phyloP scores from a whole-genome alignment of 495 filamentous ascomycete species.

The Daldinia bambusicola region DNA sequence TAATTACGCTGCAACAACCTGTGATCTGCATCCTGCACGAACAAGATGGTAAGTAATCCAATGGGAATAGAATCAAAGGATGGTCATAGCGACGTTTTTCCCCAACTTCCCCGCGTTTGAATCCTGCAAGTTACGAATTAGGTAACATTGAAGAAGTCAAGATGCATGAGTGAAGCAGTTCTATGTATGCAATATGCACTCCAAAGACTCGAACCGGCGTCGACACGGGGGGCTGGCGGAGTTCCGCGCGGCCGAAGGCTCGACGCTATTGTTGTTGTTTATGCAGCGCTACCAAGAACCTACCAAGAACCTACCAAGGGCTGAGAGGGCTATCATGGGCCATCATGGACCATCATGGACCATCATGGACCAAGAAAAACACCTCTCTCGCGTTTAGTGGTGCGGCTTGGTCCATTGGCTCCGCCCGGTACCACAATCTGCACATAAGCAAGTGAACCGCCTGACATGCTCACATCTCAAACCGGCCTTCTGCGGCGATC shows the following conservation, averaged over 20 bases:
- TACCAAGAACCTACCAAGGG: too few relatives aligned
- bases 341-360: too few relatives aligned
- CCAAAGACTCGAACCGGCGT: neutral
- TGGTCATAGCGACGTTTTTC: neutral
- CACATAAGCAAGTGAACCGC: conserved; percentile 28
- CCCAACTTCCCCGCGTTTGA: conserved; percentile 27
- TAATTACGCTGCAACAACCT: neutral
- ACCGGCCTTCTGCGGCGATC: conserved; percentile 11
- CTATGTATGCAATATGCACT: neutral
- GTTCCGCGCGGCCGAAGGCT: conserved; percentile 43
- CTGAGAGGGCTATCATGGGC: too few relatives aligned
- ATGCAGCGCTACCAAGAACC: conserved; percentile 23
- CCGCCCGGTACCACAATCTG: conserved; percentile 29
- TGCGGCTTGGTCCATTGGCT: conserved; percentile 26
- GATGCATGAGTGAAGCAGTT: neutral
- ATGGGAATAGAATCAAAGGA: neutral
- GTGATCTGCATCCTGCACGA: neutral
- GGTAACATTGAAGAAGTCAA: neutral
- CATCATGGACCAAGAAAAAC: neutral
- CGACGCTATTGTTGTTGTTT: conserved; percentile 26
- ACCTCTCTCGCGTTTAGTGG: conserved; percentile 4
- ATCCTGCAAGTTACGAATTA: neutral
- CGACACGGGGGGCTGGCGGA: conserved; percentile 24
- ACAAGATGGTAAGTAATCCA: neutral
- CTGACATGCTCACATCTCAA: neutral